A percentile compares a stretch with the other conserved stretches of the same genome.
These are phyloP conservation scores for Elaeis oleifera DNA, from an alignment of 202 grass and related monocot genomes.

Conservation along the genomic window DNA sequence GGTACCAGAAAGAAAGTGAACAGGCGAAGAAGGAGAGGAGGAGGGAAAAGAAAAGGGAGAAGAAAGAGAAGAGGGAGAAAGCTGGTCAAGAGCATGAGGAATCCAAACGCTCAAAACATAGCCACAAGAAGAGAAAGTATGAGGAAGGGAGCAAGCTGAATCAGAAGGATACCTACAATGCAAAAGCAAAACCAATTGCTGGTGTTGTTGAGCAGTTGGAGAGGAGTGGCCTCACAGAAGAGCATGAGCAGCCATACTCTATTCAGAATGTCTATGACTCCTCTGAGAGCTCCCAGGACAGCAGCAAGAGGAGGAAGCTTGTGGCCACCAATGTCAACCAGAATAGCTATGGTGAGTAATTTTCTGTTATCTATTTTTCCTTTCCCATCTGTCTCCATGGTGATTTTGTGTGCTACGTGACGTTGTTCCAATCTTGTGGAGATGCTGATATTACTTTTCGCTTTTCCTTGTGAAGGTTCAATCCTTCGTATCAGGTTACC, in stretches of 20 bases:
- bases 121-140: conserved; percentile 58
- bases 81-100: conserved; percentile 11
- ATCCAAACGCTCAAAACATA: conserved; percentile 39
- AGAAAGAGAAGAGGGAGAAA: conserved; percentile 38
- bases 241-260: not conserved
- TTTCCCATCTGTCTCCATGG: too few species aligned
- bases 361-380: not conserved
- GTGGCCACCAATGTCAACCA: not conserved
- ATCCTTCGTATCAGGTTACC: conserved; percentile 2
- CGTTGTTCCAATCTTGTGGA: not conserved
- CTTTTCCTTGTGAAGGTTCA: not conserved
- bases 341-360: not conserved
- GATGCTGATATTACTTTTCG: not conserved
- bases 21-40: not conserved
- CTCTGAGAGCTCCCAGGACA: conserved; percentile 16
- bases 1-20: not conserved
- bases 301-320: conserved; percentile 16
- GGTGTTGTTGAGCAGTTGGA: conserved; percentile 8
- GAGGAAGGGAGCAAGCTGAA: conserved; percentile 13
- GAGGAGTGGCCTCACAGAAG: conserved; percentile 10
- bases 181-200: conserved; percentile 5
- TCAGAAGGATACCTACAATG: not conserved
- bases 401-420: too few species aligned
- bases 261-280: conserved; percentile 3
- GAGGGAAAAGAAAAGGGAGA: conserved; percentile 25